Base-by-base conservation (phyloP, 192 early-diverging fungal genomes). In the Podila horticola region DNA sequence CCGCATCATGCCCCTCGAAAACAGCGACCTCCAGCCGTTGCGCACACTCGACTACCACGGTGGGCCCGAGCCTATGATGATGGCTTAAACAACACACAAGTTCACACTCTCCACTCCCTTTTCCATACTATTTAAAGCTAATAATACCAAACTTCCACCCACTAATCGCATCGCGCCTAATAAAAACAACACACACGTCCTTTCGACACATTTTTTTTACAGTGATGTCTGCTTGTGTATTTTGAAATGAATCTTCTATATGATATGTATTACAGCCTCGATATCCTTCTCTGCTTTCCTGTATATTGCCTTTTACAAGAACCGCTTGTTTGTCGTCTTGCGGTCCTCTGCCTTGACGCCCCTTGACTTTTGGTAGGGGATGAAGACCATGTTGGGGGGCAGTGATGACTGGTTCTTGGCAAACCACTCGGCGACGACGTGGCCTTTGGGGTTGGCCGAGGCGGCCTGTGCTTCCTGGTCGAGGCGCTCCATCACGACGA, bases 351-450 rank as follows among this genome's bases (percentile, higher is more conserved):
- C 58, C 52, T 85, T 83, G 48, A 83, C 52, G 22, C 75, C 72
- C 62, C 45, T 72, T 28, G 82, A 74, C 67, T 85, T 85, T 50
- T 66, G 51, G 49, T 83, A 85, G 3, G 84, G 84, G 20, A 83
- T 72, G 38, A 85, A 85, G 22, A 66, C 45, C 72, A 85, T 83
- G 49, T 85, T 85, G 30, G 69, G 63, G 13, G 84, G 84, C 26
- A 85, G 58, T 22, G 66, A 59, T 4, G 61, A 48, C 65, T 85
- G 71, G 68, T 83, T 71, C 52, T 71, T 74, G 11, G 66, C 58
- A 66, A 83, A 85, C 84, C 84, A 85, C 62, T 79, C 69, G 31
- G 81, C 81, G 19, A 83, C 82, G 3, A 82, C 75, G 58, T 85
- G 84, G 49, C 81, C 86, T 24, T 69, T 76, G 45, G 71, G 71